Conservation (phyloP, 306 rosid species). For the Mimosa pudica region DNA sequence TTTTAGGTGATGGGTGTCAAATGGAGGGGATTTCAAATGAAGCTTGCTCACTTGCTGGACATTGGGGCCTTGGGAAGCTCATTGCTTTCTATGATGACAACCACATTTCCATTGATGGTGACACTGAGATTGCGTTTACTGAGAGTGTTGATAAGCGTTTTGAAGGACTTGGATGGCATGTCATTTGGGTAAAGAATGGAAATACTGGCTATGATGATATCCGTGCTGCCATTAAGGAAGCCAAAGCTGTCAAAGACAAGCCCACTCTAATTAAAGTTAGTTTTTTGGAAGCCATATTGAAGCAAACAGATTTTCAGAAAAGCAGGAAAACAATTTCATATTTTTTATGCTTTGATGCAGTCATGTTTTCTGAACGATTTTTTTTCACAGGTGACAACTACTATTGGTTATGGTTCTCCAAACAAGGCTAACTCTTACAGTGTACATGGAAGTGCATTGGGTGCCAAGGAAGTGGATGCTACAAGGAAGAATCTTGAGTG, state of each 20-base stretch:
- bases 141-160: conserved; percentile 86
- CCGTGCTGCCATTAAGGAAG: conserved; percentile 97
- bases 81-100: conserved; percentile 95
- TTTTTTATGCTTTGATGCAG: conserved; percentile 14
- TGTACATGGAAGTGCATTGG: conserved; percentile 93
- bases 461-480: conserved; percentile 97
- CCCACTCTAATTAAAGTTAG: conserved; percentile 95
- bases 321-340: not conserved
- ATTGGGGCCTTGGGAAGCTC: conserved; percentile 98
- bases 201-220: conserved; percentile 95
- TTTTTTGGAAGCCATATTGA: conserved; percentile 31
- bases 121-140: conserved; percentile 93
- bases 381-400: conserved; percentile 81
- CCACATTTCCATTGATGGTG: conserved; percentile 97
- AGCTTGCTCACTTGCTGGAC: conserved; percentile 89
- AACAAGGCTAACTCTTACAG: conserved; percentile 94
- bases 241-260: conserved; percentile 91
- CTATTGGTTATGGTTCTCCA: conserved; percentile 98
- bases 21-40: conserved; percentile 99
- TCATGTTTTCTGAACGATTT: conserved; percentile 15
- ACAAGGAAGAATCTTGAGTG: conserved; percentile 97
- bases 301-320: conserved; percentile 4
- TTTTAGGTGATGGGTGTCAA: conserved; percentile 96
- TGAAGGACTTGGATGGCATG: conserved; percentile 98
- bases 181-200: conserved; percentile 99